phyloP scores from a whole-genome alignment of 2,329 filamentous ascomycete species.

The Venturia pyrina region DNA sequence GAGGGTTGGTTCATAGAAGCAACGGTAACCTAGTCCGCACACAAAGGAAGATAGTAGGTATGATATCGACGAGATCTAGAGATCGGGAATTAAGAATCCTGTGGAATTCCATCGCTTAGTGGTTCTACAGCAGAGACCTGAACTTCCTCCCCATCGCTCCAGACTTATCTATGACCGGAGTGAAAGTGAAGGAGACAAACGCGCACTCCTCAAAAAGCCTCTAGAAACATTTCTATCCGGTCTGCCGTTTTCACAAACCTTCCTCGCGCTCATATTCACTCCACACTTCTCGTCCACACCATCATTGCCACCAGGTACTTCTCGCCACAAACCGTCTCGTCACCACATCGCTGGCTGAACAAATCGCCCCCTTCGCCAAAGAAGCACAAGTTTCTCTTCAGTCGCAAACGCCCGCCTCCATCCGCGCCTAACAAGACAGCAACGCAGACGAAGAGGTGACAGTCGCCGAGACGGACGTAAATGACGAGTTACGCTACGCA shows the following conservation, averaged over 20 bases:
- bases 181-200: no score
- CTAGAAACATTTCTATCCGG: neutral
- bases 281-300: neutral
- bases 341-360: neutral
- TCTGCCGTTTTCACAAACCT: no score
- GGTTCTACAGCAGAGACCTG: no score
- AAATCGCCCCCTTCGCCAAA: neutral
- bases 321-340: no score
- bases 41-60: no score
- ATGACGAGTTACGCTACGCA: neutral
- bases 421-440: neutral
- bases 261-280: neutral
- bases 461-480: neutral
- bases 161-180: no score
- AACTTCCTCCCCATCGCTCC: no score
- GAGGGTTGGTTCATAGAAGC: no score
- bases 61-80: no score
- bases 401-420: neutral
- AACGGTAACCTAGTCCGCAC: no score
- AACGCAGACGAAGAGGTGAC: neutral
- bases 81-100: no score
- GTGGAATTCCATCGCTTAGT: no score
- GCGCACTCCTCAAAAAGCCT: neutral
- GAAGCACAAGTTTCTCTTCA: neutral
- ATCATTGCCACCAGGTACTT: neutral